Conservation (phyloP, 805 yeast genomes). For the Kazachstania viticola region DNA sequence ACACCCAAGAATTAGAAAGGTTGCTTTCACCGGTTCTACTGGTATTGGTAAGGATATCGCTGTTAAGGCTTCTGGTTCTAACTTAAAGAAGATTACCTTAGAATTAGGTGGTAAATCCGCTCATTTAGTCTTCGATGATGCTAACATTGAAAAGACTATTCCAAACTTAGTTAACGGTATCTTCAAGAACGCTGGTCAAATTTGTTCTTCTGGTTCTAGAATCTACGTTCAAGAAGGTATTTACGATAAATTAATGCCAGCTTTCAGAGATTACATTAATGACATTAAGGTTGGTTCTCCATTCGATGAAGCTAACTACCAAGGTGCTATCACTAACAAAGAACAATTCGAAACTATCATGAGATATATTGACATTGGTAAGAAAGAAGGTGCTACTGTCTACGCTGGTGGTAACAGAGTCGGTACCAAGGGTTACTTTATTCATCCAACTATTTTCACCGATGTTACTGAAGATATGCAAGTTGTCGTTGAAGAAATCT, state of each 20-base stretch:
- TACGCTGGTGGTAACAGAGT: conserved; percentile 61
- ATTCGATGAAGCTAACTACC: conserved; percentile 53
- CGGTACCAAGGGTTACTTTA: conserved; percentile 57
- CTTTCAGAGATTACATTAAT: conserved; percentile 49
- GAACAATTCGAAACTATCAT: conserved; percentile 59
- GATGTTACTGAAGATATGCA: conserved; percentile 52
- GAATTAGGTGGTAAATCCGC: conserved; percentile 83
- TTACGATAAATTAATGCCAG: conserved; percentile 49
- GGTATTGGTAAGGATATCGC: conserved; percentile 62
- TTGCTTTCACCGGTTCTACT: conserved; percentile 78
- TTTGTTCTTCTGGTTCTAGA: conserved; percentile 77
- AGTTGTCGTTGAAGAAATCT: conserved; percentile 63
- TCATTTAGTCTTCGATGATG: conserved; percentile 62
- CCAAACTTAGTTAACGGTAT: conserved; percentile 51
- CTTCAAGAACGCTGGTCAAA: conserved; percentile 73
- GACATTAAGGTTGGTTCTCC: conserved; percentile 63
- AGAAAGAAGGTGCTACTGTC: conserved; percentile 54
- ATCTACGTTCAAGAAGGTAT: conserved; percentile 61
- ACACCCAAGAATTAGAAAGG: conserved; percentile 60
- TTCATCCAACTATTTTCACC: conserved; percentile 63
- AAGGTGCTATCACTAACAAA: conserved; percentile 71
- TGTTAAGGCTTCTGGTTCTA: conserved; percentile 57
- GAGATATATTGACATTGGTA: conserved; percentile 56
- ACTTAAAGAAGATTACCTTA: conserved; percentile 67
- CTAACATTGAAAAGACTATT: conserved; percentile 41